These are phyloP conservation scores for Phanerochaete carnosa DNA, from an alignment of 768 basidiomycete species.

Conservation along the genomic window DNA sequence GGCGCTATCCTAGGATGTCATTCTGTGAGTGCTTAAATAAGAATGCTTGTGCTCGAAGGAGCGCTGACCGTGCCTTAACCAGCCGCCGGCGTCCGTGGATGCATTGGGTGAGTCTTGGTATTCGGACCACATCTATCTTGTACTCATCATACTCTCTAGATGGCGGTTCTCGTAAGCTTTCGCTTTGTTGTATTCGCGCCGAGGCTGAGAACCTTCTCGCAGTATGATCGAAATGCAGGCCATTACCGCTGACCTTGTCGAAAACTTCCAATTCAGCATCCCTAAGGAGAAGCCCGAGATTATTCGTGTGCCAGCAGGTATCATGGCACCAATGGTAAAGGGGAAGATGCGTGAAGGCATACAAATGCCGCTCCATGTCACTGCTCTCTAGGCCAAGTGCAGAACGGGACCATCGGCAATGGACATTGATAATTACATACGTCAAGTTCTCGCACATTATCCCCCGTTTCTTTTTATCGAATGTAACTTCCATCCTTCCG, in stretches of 20 bases:
- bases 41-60: neutral
- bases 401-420: too few species aligned
- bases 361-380: conserved; percentile 33
- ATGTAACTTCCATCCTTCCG: too few species aligned
- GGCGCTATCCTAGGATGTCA: conserved; percentile 5
- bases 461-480: too few species aligned
- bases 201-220: conserved; percentile 24
- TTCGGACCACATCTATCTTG: too few species aligned
- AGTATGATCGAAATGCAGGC: conserved; percentile 32
- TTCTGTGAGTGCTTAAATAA: conserved; percentile 2
- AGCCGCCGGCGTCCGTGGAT: conserved; percentile 11
- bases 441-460: too few species aligned
- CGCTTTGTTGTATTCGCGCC: neutral
- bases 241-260: conserved; percentile 31
- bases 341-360: conserved; percentile 24
- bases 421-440: too few species aligned
- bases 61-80: neutral
- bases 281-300: conserved; percentile 29
- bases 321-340: conserved; percentile 33
- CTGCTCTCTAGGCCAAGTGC: neutral
- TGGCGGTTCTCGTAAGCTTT: conserved; percentile 31
- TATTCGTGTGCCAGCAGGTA: conserved; percentile 26
- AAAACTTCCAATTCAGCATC: conserved; percentile 32
- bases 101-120: neutral
- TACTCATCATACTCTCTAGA: neutral